Evolutionary conservation across 2,329 filamentous ascomycete species (phyloP), one percentile per base, ranked within the genome.

Genomic region (Botrytis aclada): DNA sequence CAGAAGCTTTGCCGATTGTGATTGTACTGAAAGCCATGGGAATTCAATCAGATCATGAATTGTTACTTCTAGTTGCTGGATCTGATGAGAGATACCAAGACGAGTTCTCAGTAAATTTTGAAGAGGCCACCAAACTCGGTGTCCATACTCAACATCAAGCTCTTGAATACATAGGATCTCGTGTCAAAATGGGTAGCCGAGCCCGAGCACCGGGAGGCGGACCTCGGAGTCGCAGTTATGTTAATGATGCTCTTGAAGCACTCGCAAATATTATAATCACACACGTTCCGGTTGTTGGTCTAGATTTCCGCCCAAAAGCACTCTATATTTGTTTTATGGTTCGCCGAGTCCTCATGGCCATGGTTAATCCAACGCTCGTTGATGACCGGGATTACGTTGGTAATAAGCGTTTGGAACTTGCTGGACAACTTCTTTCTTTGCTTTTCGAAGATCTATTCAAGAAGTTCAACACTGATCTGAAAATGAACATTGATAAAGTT

Each of bases 371-470:
- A 1, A 94, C 92, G 72, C 85, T 98, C 70, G 94, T 99, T 2
- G 96, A 99, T 78, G 96, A 99, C 81, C 89, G 96, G 80, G 97
- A 99, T 83, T 99, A 98, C 80, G 94, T 99, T 43, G 96, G 96
- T 77, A 99, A 99, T 84, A 99, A 99, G 84, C 90, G 96, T 74
- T 86, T 99, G 61, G 96, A 99, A 82, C 83, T 99, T 83, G 97
- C 97, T 71, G 96, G 96, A 0, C 96, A 98, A 83, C 90, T 99
- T 81, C 84, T 99, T 74, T 95, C 96, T 4, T 87, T 99, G 1
- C 87, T 99, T 0, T 99, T 99, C 77, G 97, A 99, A 82, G 97
- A 99, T 85, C 84, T 98, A 74, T 99, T 99, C 88, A 99, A 99
- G 84, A 93, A 93, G 74, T 98, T 98, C 82, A 93, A 93, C 78